Base-by-base conservation (phyloP, 768 basidiomycete species). In the Boletus subparvulus region DNA sequence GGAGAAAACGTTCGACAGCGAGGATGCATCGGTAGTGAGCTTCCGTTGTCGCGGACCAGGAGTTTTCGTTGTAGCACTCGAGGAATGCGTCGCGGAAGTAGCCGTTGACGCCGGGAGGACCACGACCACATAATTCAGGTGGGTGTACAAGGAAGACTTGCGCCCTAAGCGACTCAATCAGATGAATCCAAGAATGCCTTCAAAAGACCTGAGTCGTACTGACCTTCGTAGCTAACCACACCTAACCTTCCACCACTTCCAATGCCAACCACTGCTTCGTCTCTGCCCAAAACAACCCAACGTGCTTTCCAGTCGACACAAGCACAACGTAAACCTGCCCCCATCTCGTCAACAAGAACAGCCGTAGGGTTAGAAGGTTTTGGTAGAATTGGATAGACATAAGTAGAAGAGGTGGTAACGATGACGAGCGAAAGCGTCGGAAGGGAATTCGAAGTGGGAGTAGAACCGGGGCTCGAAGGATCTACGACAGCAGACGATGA, bases 161-260 rank as follows among this genome's bases (percentile, higher is more conserved):
- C 61, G 59, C 8, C 66, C 70, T 67, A 32, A 16, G 19, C 17
- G 53, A 44, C 19, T 55, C 33, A 26, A 48, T 53, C 24, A 50
- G 51, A 37, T 5, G 17, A 39, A 26, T 13, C 26, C 11, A 13
- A 39, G 16, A 19, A 19, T 4, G 24, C 6, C 26, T 28, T 16
- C 6, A 21, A 24, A 30, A 21, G 19, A 21, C 28, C 1, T 30
- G 6, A 13, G 9, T 32, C n/a, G 1, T 28, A 54, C 72, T 49
- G 53, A 90, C 95, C 96, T 79, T 98, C 97, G 65, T 94, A 93
- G 1, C 94, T 94, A 67, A 86, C 93, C 52, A 90, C 93, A 0
- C 88, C 81, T 5, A 91, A 88, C 56, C 94, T 76, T 5, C 90
- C 92, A 17, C 94, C 91, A 0, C 83, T 80, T 1, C 87, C 85